Percentiles rank a stretch among this genome's conserved stretches.
These are phyloP conservation scores for Ceratocystis alfenasii DNA, from an alignment of 2,329 filamentous ascomycete genomes.

Conservation along the genomic window DNA sequence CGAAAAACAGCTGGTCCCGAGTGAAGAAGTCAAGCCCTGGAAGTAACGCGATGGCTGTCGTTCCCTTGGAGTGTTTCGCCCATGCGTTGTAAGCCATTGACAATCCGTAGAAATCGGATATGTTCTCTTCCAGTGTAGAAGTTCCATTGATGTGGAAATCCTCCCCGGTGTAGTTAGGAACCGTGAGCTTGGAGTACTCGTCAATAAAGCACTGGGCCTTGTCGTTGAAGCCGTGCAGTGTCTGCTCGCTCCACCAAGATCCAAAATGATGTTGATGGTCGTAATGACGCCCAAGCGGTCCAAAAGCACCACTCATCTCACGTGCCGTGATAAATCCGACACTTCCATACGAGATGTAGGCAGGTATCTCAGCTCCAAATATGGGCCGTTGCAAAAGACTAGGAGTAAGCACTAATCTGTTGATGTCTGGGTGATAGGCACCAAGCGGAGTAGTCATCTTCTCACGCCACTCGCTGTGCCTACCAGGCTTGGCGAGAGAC, in stretches of 20 bases:
- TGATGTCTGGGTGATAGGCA: constrained; percentile 52
- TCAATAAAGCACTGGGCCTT: constrained; percentile 54
- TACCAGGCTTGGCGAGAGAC: constrained; percentile 46
- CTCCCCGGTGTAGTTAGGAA: neutral
- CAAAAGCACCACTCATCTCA: constrained; percentile 59
- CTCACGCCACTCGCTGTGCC: constrained; percentile 50
- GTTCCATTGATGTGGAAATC: constrained; percentile 45
- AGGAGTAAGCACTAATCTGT: constrained; percentile 57
- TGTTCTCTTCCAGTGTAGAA: constrained; percentile 56
- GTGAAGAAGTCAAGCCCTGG: constrained; percentile 51
- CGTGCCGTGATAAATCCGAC: constrained; percentile 57
- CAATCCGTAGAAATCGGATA: constrained; percentile 58
- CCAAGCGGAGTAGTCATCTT: constrained; percentile 52
- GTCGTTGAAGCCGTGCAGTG: constrained; percentile 45
- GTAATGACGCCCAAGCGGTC: constrained; percentile 53
- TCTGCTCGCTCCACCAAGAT: constrained; percentile 54
- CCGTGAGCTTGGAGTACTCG: constrained; percentile 47
- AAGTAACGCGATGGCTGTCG: constrained; percentile 41
- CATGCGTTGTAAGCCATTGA: constrained; percentile 52
- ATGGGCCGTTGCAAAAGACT: constrained; percentile 58
- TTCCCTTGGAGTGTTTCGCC: constrained; percentile 42
- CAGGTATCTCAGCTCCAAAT: constrained; percentile 50
- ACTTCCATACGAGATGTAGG: constrained; percentile 56
- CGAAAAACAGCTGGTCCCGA: constrained; percentile 58
- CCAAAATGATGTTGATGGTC: constrained; percentile 53